Base-by-base conservation (phyloP, 192 early-diverging fungal species). In the Lunasporangiospora selenospora region DNA sequence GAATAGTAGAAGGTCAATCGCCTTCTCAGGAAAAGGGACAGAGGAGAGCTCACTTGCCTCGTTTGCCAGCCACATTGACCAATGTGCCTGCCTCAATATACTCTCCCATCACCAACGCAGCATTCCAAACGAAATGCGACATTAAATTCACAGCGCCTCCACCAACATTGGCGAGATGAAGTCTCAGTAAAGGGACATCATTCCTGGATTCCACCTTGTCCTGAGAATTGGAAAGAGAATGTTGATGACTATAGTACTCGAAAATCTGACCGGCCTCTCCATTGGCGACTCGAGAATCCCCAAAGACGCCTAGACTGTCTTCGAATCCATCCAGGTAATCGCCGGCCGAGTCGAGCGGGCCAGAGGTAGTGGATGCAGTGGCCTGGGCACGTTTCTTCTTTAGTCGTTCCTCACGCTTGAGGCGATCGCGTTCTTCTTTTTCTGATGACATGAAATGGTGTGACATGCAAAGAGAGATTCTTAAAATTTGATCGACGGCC, bases 91-190 rank as follows among this genome's bases (percentile, higher is more conserved):
- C 44, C 11, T 71, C 67, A 62, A 71, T 62, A 34, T 71, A 71
- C 19, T 71, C 67, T 0, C 53, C 67, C 67, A 71, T 71, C 26
- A 71, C 47, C 27, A 71, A 43, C 4, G 67, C 67, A 0, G 67
- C 58, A 58, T 71, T 71, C 67, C 67, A 71, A 26, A 71, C 59
- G 41, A 56, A 71, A 19, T 71, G 67, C 27, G 67, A 71, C 67
- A 71, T 71, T 9, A 71, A 34, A 26, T 62, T 71, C 40, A 71
- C 59, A 6, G 48, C 53, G 3, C 53, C 53, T 4, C 67, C 67
- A 10, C 40, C 47, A n/a, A 71, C 67, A 46, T 71, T 43, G 26
- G 67, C 67, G 11, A 71, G 59, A 52, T 71, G 67, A 2, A 71
- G 31, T 43, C 57, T 42, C 8, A 71, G 51, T 0, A 49, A 18